Percentiles rank a stretch among this genome's conserved stretches.
These are phyloP conservation scores for Zoysia japonica DNA, from an alignment of 176 grass and related monocot genomes.

Conservation along the genomic window DNA sequence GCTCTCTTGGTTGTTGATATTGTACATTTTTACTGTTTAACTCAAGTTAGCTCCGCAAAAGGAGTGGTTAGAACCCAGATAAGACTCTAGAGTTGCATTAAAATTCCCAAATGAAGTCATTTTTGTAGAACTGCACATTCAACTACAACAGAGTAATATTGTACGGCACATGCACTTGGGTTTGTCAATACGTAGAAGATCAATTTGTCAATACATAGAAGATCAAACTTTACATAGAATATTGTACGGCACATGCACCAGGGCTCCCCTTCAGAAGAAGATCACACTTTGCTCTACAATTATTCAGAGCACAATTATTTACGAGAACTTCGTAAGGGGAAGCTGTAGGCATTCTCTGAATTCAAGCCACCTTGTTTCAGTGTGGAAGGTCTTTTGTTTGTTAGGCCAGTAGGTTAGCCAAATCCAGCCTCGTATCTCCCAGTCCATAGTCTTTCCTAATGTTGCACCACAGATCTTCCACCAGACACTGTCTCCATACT, in stretches of 20 bases:
- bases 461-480: slow-evolving; percentile 72
- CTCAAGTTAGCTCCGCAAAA: slow-evolving; percentile 43
- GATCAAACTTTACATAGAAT: too few relatives aligned
- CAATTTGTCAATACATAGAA: too few relatives aligned
- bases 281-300: slow-evolving; percentile 17
- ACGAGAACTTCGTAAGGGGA: slow-evolving; percentile 52
- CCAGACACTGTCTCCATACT: slow-evolving; percentile 82
- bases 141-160: too few relatives aligned
- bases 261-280: too few relatives aligned
- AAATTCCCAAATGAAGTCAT: slow-evolving; percentile 20
- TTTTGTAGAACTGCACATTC: too few relatives aligned
- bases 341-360: slow-evolving; percentile 74
- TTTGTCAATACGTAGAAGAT: slow-evolving; percentile 23
- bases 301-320: slow-evolving; percentile 24
- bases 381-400: slow-evolving; percentile 79
- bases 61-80: background rate
- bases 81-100: slow-evolving; percentile 23
- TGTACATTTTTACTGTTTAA: slow-evolving; percentile 27
- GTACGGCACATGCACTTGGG: slow-evolving; percentile 24
- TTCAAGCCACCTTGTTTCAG: slow-evolving; percentile 71
- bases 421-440: slow-evolving; percentile 80
- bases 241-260: too few relatives aligned
- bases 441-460: slow-evolving; percentile 62
- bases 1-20: slow-evolving; percentile 43
- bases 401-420: slow-evolving; percentile 97